These are phyloP conservation scores for Lodderomyces parapsilosis DNA, from an alignment of 1,139 yeast species.

Conservation along the genomic window DNA sequence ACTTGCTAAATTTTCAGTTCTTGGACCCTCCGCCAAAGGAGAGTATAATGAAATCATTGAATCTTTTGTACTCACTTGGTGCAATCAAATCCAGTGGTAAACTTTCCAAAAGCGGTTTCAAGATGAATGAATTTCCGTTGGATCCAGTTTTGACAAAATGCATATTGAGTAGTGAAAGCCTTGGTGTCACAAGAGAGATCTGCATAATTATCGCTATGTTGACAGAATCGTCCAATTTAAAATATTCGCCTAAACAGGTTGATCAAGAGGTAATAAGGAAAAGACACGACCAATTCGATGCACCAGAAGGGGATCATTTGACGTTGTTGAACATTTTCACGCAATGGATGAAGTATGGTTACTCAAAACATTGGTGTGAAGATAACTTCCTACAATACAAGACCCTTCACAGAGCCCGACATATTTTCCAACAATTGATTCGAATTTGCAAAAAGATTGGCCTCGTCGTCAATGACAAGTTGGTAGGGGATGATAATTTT, in stretches of 20 bases:
- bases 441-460: slow-evolving; percentile 64
- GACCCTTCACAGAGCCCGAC: slow-evolving; percentile 67
- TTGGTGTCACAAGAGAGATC: slow-evolving; percentile 62
- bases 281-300: slow-evolving; percentile 51
- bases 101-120: slow-evolving; percentile 74
- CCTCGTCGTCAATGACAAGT: slow-evolving; percentile 20
- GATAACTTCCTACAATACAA: slow-evolving; percentile 80
- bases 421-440: slow-evolving; percentile 70
- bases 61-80: slow-evolving; percentile 78
- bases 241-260: slow-evolving; percentile 66
- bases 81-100: slow-evolving; percentile 81
- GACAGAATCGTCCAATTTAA: slow-evolving; percentile 74
- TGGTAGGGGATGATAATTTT: slow-evolving; percentile 9
- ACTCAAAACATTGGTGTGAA: slow-evolving; percentile 79
- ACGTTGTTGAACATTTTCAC: slow-evolving; percentile 72
- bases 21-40: slow-evolving; percentile 82
- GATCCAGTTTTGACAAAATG: slow-evolving; percentile 88
- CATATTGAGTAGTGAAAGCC: slow-evolving; percentile 59
- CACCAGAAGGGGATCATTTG: slow-evolving; percentile 64
- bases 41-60: slow-evolving; percentile 73
- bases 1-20: slow-evolving; percentile 79
- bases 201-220: slow-evolving; percentile 76
- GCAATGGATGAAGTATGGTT: slow-evolving; percentile 65
- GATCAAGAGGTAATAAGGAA: slow-evolving; percentile 64
- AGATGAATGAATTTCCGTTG: slow-evolving; percentile 90